A percentile compares a stretch with the other conserved stretches of the same genome.
Evolutionary conservation across 2,329 filamentous ascomycete genomes (phyloP).

Genomic region (Curvularia eragrostidis): DNA sequence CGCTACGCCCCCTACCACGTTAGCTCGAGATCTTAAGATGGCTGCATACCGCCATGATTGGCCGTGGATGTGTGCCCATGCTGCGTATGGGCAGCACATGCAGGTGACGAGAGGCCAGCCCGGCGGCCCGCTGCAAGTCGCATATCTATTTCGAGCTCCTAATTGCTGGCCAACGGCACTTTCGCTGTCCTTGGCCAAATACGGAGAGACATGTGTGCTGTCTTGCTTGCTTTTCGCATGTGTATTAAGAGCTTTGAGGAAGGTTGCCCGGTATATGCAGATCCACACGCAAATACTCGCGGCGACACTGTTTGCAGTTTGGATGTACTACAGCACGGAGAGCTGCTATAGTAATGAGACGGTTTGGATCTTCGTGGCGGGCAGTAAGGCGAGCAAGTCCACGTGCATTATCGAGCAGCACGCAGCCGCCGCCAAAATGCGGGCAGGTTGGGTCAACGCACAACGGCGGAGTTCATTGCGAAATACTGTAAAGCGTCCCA

Average conservation of each 20-base stretch:
- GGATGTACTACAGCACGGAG: not conserved
- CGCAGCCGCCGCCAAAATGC: slow-evolving; percentile 23
- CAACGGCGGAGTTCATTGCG: slow-evolving; percentile 1
- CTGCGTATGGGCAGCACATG: slow-evolving; percentile 39
- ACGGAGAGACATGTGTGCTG: slow-evolving; percentile 24
- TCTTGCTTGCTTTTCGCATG: slow-evolving; percentile 8
- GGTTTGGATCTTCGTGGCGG: slow-evolving; percentile 3
- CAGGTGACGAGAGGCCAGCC: slow-evolving; percentile 39
- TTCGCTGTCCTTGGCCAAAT: slow-evolving; percentile 18
- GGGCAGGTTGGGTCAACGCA: slow-evolving; percentile 5
- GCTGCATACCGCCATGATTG: slow-evolving; percentile 33
- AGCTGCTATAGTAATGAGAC: not conserved
- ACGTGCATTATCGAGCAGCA: slow-evolving; percentile 5
- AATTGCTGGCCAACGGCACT: slow-evolving; percentile 17
- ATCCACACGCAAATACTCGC: not conserved
- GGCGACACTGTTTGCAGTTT: not conserved
- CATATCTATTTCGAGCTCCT: slow-evolving; percentile 44
- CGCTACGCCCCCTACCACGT: slow-evolving; percentile 37
- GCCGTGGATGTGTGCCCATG: slow-evolving; percentile 35
- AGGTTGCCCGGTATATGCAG: not conserved
- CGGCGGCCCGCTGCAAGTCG: slow-evolving; percentile 42
- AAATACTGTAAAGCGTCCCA: slow-evolving; percentile 1
- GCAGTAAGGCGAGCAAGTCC: slow-evolving; percentile 18
- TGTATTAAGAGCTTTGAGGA: not conserved
- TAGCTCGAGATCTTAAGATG: slow-evolving; percentile 22